phyloP scores from a whole-genome alignment of 73 alveolate species.

The Paramecium biaurelia region DNA sequence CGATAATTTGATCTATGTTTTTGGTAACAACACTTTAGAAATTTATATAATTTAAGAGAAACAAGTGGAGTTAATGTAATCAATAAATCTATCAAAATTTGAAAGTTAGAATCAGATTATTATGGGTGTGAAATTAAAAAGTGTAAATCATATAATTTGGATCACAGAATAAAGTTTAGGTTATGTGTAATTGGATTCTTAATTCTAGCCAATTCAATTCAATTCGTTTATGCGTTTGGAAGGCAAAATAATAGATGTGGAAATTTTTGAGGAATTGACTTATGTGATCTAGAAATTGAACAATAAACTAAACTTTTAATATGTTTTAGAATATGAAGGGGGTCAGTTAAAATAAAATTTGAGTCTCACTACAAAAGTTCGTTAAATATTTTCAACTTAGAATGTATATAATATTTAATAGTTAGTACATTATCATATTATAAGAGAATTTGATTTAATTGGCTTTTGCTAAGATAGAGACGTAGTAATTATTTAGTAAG shows the following conservation, averaged over 20 bases:
- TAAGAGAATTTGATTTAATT: background rate
- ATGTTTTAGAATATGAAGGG: background rate
- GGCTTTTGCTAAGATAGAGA: slow-evolving; percentile 35
- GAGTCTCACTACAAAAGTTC: background rate
- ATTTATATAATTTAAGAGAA: background rate
- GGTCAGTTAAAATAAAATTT: background rate
- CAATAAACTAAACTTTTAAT: background rate
- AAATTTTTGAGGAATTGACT: background rate
- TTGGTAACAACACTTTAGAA: background rate
- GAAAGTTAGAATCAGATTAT: background rate
- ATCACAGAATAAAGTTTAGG: background rate
- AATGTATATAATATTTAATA: background rate
- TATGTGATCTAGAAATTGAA: background rate
- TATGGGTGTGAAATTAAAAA: background rate
- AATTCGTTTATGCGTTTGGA: background rate
- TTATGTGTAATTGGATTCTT: background rate
- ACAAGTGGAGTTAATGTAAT: background rate
- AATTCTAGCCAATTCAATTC: background rate
- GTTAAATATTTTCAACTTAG: background rate
- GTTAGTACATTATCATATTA: slow-evolving; percentile 15
- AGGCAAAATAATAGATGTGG: background rate
- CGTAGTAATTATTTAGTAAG: background rate
- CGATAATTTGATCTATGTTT: background rate
- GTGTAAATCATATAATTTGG: background rate
- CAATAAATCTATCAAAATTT: background rate